A percentile compares a stretch with the other conserved stretches of the same genome.
Evolutionary conservation across 371 early-diverging fungal genomes (phyloP).

Genomic region (Saksenaea vasiformis): DNA sequence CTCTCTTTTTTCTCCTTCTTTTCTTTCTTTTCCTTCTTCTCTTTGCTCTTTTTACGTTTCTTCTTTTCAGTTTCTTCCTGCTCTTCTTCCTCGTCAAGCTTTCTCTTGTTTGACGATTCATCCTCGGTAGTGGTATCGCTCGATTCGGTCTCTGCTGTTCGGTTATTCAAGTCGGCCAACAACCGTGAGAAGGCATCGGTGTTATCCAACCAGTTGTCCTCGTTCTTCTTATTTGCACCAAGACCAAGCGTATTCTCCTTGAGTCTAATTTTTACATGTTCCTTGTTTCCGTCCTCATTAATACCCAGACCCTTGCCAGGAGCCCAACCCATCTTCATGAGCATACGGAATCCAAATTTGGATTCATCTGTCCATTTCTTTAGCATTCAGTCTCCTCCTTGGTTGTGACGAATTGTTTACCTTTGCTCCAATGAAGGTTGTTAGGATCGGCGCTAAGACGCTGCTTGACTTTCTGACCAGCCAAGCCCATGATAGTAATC

Average conservation of each 20-base stretch:
- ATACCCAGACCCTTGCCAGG: constrained; percentile 93
- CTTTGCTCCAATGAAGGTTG: constrained; percentile 86
- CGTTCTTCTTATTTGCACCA: constrained; percentile 82
- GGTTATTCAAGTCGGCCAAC: constrained; percentile 74
- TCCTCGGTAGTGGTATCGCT: constrained; percentile 13
- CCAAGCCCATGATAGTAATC: constrained; percentile 69
- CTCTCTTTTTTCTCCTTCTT: constrained; percentile 43
- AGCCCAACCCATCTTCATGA: constrained; percentile 95
- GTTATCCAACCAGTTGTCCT: constrained; percentile 95
- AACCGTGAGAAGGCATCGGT: constrained; percentile 85
- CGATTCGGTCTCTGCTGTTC: constrained; percentile 24
- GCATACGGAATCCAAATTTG: constrained; percentile 90
- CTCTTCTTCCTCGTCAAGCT: constrained; percentile 41
- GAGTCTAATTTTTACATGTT: constrained; percentile 78
- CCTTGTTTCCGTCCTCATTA: constrained; percentile 79
- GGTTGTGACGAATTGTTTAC: constrained; percentile 45
- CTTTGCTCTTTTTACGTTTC: constrained; percentile 9
- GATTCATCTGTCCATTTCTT: constrained; percentile 60
- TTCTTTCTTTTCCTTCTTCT: constrained; percentile 28
- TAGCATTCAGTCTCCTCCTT: neutral
- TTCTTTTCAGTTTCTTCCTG: constrained; percentile 10
- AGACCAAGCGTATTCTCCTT: constrained; percentile 86
- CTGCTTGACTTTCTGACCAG: constrained; percentile 80
- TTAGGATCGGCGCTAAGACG: constrained; percentile 91
- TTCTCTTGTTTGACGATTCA: constrained; percentile 21